Evolutionary conservation across 768 basidiomycete species (phyloP), one percentile per base, ranked within the genome.

Genomic region (Mycena indigotica): DNA sequence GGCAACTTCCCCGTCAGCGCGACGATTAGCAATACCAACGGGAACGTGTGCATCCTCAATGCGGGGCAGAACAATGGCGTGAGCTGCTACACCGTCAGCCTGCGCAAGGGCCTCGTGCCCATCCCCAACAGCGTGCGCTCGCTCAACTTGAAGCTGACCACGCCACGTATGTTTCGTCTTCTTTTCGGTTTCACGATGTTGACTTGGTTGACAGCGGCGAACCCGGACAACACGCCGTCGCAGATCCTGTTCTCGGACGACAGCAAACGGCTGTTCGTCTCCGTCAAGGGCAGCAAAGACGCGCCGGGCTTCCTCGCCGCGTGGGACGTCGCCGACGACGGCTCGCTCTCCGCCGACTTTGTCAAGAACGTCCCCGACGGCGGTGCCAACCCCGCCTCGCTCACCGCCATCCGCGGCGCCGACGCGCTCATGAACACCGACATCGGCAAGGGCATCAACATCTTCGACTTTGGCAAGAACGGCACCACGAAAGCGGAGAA

Each of bases 1-100:
- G 75, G 75, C 25, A 73, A 75, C 52, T 75, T 75, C 68, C 73
- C 73, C 2, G 68, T 75, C 29, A 68, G 73, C 15, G 52, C 74
- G 24, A 63, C 67, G 3, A 58, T 65, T 19, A 54, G 55, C 35
- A 40, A 21, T 10, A 66, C 67, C 58, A 68, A 68, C 38, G 71
- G 71, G 17, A 58, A 60, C 10, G 62, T 65, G 25, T 70, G 69
- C 56, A 61, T 67, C 15, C 68, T 73, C 39, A 63, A 62, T 30
- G 44, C 71, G 74, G 68, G 67, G 57, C 19, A 65, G 70, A 38
- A 29, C 24, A 56, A 57, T 32, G 54, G 55, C 28, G 56, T 53
- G 24, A 74, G 72, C 62, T 74, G 72, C 62, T 75, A 67, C 64
- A 62, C 49, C 10, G 65, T 69, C 32, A 70, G 73, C 58, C 39